These are phyloP conservation scores for Starmerella floris DNA, from an alignment of 805 yeast genomes.

Conservation along the genomic window DNA sequence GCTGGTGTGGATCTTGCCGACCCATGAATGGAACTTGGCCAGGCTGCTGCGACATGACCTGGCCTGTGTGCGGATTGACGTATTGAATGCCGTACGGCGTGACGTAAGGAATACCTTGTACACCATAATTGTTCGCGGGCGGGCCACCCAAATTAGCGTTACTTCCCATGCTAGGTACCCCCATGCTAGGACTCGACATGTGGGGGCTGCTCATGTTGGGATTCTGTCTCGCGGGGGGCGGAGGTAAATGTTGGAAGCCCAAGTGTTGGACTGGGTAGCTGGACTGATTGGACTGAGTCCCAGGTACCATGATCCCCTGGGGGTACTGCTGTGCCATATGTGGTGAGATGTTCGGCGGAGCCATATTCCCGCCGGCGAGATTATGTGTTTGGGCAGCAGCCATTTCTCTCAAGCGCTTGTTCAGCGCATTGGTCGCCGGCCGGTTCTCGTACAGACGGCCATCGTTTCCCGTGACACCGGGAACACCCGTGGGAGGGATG, in stretches of 20 bases:
- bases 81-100: conserved; percentile 16
- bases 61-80: conserved; percentile 10
- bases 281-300: not conserved
- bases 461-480: too few species aligned
- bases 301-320: too few species aligned
- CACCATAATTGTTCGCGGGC: too few species aligned
- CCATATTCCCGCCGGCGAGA: not conserved
- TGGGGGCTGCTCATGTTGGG: not conserved
- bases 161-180: not conserved
- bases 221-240: not conserved
- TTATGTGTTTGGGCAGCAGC: not conserved
- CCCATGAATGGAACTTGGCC: conserved; percentile 7
- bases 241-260: not conserved
- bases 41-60: conserved; percentile 5
- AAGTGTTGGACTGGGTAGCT: not conserved
- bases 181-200: not conserved
- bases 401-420: not conserved
- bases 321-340: not conserved
- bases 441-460: not conserved
- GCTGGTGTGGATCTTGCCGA: conserved; percentile 5
- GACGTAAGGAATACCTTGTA: conserved; percentile 11
- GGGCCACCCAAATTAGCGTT: not conserved
- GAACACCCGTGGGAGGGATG: too few species aligned
- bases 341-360: not conserved
- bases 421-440: not conserved